Conservation (phyloP, 106 monocot species). For the Amphibolis antarctica region DNA sequence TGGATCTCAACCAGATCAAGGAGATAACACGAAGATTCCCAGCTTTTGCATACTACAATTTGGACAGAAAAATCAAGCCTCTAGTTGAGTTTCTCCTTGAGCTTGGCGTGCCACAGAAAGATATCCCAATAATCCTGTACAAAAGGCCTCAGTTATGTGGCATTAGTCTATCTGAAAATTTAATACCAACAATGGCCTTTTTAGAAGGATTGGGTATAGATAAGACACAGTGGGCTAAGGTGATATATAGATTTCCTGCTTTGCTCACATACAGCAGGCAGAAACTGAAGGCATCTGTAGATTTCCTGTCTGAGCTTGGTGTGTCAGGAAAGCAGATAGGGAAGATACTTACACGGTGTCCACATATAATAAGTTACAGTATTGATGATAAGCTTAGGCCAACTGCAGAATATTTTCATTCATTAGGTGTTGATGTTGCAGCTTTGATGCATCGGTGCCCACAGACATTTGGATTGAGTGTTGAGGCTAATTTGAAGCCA, state of each 20-base stretch:
- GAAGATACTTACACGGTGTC: conserved; percentile 87
- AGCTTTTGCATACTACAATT: conserved; percentile 83
- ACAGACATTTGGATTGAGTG: conserved; percentile 82
- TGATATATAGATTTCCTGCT: conserved; percentile 80
- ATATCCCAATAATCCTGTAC: conserved; percentile 62
- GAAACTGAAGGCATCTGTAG: conserved; percentile 50
- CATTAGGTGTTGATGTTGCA: conserved; percentile 55
- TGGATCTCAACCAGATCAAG: conserved; percentile 62
- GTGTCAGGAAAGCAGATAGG: conserved; percentile 64
- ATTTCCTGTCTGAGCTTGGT: conserved; percentile 62
- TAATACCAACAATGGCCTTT: conserved; percentile 76
- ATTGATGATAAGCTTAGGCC: conserved; percentile 73
- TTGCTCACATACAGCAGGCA: conserved; percentile 86
- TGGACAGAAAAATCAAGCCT: conserved; percentile 84
- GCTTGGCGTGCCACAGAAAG: conserved; percentile 46
- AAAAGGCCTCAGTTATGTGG: conserved; percentile 94
- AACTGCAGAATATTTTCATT: conserved; percentile 59
- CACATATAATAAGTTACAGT: conserved; percentile 83
- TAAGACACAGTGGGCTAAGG: conserved; percentile 72
- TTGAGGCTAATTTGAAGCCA: conserved; percentile 72
- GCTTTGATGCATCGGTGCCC: conserved; percentile 59
- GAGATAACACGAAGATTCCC: conserved; percentile 55
- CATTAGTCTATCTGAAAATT: conserved; percentile 79
- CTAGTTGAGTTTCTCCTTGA: conserved; percentile 68
- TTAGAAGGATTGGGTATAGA: conserved; percentile 78